These are phyloP conservation scores for Phanerochaete carnosa DNA, from an alignment of 768 basidiomycete species.

Conservation along the genomic window DNA sequence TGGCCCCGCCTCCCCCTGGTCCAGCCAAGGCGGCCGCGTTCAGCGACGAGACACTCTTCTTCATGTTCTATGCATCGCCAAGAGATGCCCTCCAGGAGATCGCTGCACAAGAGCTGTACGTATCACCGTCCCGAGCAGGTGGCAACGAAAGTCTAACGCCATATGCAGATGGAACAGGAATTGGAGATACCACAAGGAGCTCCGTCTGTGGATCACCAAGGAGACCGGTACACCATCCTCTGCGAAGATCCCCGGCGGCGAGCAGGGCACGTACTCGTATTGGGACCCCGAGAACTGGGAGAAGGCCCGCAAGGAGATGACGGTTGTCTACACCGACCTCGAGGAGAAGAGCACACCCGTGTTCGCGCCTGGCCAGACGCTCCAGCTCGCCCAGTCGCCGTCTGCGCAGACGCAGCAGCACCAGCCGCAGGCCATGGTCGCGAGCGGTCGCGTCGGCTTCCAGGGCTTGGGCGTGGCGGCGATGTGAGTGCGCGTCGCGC, in stretches of 20 bases:
- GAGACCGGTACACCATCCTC: constrained; percentile 77
- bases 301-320: constrained; percentile 76
- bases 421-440: constrained; percentile 23
- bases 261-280: constrained; percentile 86
- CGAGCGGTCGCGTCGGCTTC: constrained; percentile 31
- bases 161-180: constrained; percentile 79
- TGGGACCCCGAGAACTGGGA: constrained; percentile 83
- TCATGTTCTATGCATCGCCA: constrained; percentile 96
- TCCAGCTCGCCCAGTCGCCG: constrained; percentile 16
- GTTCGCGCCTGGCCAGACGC: constrained; percentile 42
- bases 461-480: constrained; percentile 50
- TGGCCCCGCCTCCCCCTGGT: constrained; percentile 82
- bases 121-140: constrained; percentile 20
- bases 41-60: constrained; percentile 95
- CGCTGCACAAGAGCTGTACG: constrained; percentile 92
- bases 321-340: constrained; percentile 68
- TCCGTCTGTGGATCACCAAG: constrained; percentile 83
- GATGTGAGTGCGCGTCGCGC: constrained; percentile 30
- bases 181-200: constrained; percentile 95
- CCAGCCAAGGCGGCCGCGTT: constrained; percentile 79
- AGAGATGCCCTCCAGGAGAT: constrained; percentile 91
- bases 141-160: constrained; percentile 5
- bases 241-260: constrained; percentile 75
- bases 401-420: constrained; percentile 14
- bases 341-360: constrained; percentile 70